Base-by-base conservation (phyloP, 139 green algal species). In the Chlamydomonas sphaeroides region DNA sequence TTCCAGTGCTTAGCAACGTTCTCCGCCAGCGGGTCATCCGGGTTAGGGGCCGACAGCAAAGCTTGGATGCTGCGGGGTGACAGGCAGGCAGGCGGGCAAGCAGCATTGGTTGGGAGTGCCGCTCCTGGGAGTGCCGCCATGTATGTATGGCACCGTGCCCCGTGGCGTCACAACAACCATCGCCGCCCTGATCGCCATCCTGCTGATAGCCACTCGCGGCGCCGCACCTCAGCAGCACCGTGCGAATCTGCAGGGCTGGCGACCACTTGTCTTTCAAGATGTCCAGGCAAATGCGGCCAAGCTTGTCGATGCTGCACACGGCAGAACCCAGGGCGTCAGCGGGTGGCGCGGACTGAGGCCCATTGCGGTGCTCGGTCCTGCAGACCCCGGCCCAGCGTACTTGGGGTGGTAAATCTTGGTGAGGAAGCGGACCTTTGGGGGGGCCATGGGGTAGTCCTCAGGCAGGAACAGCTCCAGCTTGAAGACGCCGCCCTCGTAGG, bases 221-320 rank as follows among this genome's bases (percentile, higher is more conserved):
- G n/a, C 11, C 78, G 45, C 68, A 95, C 93, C 93, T 97, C 49
- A 99, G 91, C 61, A 99, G 80, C 41, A 99, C 97, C 5, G 97
- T 99, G 53, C 97, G 91, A 73, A 99, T 99, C 90, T 99, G 97
- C 35, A 99, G 90, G 1, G 97, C 97, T 33, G 97, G 97, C 71
- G 91, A 97, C 97, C 97, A 99, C 88, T 99, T 99, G 90, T 99
- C 97, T 84, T 99, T 99, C 49, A 99, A 80, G 80, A 99, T 99
- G 83, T 99, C 97, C 41, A 99, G 87, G 87, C 97, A 99, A 49
- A 99, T 99, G 36, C 97, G 92, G 10, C 97, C 97, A 23, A 99
- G 96, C 88, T 98, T 99, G 91, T 99, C 97, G 51, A 99, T 98
- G 86, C 74, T 80, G 74, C 39, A 18, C 21, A 18, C 6, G 49